Percentiles rank a stretch among this genome's conserved stretches.
Evolutionary conservation across 306 rosid species (phyloP).

Genomic region (Cucurbita pepo): DNA sequence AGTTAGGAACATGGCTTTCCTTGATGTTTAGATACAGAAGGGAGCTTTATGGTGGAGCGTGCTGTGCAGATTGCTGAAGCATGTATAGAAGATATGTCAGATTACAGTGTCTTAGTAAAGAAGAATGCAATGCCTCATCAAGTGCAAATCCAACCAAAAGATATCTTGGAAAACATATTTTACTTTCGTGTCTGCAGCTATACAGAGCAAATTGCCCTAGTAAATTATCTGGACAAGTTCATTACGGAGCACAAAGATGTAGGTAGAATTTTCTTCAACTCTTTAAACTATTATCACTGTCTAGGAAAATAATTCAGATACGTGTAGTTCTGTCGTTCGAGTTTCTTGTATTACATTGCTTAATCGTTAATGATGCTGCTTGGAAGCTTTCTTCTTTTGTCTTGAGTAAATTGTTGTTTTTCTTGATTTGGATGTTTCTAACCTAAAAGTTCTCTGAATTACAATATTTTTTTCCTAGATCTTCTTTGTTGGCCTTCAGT

Average conservation of each 20-base stretch:
- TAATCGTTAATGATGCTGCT: background rate
- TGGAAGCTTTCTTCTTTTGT: background rate
- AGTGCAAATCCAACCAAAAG: constrained; percentile 41
- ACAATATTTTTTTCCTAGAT: background rate
- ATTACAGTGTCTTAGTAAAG: constrained; percentile 28
- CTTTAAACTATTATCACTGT: background rate
- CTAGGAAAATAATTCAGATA: background rate
- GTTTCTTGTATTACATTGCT: too few species aligned
- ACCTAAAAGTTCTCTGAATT: background rate
- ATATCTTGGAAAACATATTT: constrained; percentile 57
- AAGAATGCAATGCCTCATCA: constrained; percentile 30
- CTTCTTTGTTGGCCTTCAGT: background rate
- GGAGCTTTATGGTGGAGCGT: constrained; percentile 95
- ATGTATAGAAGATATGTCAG: constrained; percentile 54
- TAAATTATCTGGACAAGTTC: constrained; percentile 73
- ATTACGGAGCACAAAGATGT: constrained; percentile 72
- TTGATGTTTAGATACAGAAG: constrained; percentile 61
- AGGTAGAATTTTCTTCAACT: constrained; percentile 14
- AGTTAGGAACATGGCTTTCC: constrained; percentile 3
- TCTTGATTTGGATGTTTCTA: background rate
- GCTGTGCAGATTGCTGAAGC: constrained; percentile 85
- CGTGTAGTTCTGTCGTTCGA: too few species aligned
- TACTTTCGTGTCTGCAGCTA: constrained; percentile 84
- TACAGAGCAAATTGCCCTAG: constrained; percentile 77
- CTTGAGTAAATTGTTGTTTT: background rate